A percentile compares a stretch with the other conserved stretches of the same genome.
These are phyloP conservation scores for cucumber (Cucumis sativus) DNA, from an alignment of 306 rosid species.

Conservation along the genomic window Cucumber_9930_V3 NC_026657.2:35357501-35358000, in stretches of 20 bases:
- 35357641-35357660: constrained; percentile 1
- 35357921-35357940: not conserved
- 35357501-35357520: constrained; percentile 11
- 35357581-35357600: constrained; percentile 29
- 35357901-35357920: constrained; percentile 2
- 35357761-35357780: not conserved
- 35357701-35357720: not conserved
- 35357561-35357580: constrained; percentile 50
- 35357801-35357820: not conserved
- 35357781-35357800: not conserved
- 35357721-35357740: not conserved
- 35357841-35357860: not conserved
- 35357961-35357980: not conserved
- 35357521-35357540: constrained; percentile 27
- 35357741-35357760: not conserved
- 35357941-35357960: not conserved
- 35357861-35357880: not conserved
- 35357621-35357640: constrained; percentile 1
- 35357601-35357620: not conserved
- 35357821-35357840: not conserved
- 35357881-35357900: constrained; percentile 2
- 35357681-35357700: not conserved
- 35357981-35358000: not conserved
- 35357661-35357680: not conserved
- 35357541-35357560: constrained; percentile 46